Evolutionary conservation across 139 green algal species (phyloP).

Genomic region (Asterochloris erici): DNA sequence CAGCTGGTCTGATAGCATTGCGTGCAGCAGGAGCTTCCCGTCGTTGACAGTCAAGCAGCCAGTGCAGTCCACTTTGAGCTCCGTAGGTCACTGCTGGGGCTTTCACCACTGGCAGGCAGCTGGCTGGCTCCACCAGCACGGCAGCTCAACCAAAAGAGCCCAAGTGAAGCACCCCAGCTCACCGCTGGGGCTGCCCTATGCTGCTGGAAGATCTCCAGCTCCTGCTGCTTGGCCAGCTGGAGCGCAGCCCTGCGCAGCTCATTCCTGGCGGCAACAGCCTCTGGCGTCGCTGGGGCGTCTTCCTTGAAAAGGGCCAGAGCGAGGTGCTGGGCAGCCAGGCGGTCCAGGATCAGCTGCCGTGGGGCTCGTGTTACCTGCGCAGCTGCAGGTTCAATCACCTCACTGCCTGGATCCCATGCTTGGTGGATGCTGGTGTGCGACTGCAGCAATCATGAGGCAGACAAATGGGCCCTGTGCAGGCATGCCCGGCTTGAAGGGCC

Average conservation of each 20-base stretch:
- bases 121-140: too few species aligned
- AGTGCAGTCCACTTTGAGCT: too few species aligned
- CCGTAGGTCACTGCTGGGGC: too few species aligned
- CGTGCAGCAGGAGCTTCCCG: too few species aligned
- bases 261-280: not conserved
- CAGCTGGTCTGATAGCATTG: too few species aligned
- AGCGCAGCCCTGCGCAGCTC: not conserved
- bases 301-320: not conserved
- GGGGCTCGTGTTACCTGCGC: constrained; percentile 1
- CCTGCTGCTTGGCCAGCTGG: not conserved
- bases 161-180: too few species aligned
- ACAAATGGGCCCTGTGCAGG: not conserved
- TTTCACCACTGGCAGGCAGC: too few species aligned
- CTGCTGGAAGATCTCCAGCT: constrained; percentile 11
- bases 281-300: not conserved
- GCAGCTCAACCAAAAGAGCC: too few species aligned
- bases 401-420: not conserved
- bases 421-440: too few species aligned
- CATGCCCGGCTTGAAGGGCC: too few species aligned
- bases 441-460: not conserved
- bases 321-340: constrained; percentile 3
- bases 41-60: too few species aligned
- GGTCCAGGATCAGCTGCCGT: constrained; percentile 9
- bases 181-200: too few species aligned
- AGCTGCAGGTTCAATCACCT: not conserved